Evolutionary conservation across 768 basidiomycete genomes (phyloP), one percentile per base, ranked within the genome.

Genomic region (Naganishia friedmannii): DNA sequence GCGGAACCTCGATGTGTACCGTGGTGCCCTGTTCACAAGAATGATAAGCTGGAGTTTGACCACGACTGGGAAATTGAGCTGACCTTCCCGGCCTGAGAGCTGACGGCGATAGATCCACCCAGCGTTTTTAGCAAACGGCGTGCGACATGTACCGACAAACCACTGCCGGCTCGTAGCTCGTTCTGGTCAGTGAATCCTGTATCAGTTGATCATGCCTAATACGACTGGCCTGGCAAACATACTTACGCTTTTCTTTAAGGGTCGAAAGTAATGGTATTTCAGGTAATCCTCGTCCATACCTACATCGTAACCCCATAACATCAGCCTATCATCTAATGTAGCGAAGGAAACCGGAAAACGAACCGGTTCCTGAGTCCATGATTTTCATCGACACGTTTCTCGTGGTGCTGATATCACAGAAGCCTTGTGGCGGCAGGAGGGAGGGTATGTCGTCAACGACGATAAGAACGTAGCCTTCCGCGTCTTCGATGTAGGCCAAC

Each of bases 91-190:
- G 73, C 73, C 6, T 73, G 70, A 1, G 78, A 79, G 10, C 53
- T 67, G 32, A 79, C 76, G 48, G 78, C 76, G 75, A 79, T 79
- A 21, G 74, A 65, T 23, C 78, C 78, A 15, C 78, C 78, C 71
- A 79, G 72, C 21, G 77, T 71, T 31, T 78, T 75, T 34, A 79
- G 71, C 34, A 79, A 74, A 2, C 77, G 73, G 32, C 74, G 77
- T 0, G 78, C 78, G n/a, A 79, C 73, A 46, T 79, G 78, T 26
- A 70, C 69, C 7, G 69, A 70, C 1, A 70, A 39, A 60, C 75
- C 78, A 55, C 72, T 74, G 0, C 78, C 78, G 3, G 77, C 74
- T 74, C 76, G 77, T 19, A 77, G 74, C 34, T 78, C 76, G 15
- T 75, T 76, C 5, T 78, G 73, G 37, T 72, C 71, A 10, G 74